phyloP scores from a whole-genome alignment of 148 eudicot genomes.

The Camellia sinensis region DNA sequence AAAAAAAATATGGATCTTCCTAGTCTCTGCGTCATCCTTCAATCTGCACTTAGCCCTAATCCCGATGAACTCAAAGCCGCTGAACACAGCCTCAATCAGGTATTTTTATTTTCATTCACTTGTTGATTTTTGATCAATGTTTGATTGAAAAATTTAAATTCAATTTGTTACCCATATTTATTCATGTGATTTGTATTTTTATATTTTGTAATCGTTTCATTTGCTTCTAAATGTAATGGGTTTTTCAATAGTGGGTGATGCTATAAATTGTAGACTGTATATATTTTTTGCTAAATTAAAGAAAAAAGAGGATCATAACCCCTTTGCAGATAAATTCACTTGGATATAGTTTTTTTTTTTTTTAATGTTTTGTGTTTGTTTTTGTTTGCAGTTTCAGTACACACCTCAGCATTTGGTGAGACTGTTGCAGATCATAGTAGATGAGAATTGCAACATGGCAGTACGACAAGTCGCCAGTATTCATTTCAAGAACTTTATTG shows the following conservation, averaged over 20 bases:
- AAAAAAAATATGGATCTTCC: conserved; percentile 68
- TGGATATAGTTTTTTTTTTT: background rate
- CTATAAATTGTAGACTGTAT: background rate
- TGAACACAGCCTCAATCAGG: conserved; percentile 91
- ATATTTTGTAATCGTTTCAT: too few relatives aligned
- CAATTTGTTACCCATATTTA: background rate
- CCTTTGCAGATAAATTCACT: too few relatives aligned
- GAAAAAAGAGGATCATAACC: background rate
- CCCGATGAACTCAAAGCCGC: conserved; percentile 92
- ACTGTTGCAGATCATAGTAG: conserved; percentile 86
- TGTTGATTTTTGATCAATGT: conserved; percentile 1
- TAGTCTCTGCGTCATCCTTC: conserved; percentile 67
- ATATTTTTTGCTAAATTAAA: background rate
- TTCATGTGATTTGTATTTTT: too few relatives aligned
- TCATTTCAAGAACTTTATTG: conserved; percentile 89
- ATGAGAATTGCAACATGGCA: conserved; percentile 78
- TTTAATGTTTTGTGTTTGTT: background rate
- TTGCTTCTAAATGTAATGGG: too few relatives aligned
- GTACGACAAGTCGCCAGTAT: conserved; percentile 95
- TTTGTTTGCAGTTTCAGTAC: conserved; percentile 76
- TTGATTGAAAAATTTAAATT: background rate
- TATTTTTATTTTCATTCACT: conserved; percentile 2
- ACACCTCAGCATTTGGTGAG: conserved; percentile 95
- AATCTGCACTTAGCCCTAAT: conserved; percentile 90
- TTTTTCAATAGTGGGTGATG: too few relatives aligned